Evolutionary conservation across 108 stramenopile genomes (phyloP), one percentile per base, ranked within the genome.

Genomic region (Cyclotella atomus): DNA sequence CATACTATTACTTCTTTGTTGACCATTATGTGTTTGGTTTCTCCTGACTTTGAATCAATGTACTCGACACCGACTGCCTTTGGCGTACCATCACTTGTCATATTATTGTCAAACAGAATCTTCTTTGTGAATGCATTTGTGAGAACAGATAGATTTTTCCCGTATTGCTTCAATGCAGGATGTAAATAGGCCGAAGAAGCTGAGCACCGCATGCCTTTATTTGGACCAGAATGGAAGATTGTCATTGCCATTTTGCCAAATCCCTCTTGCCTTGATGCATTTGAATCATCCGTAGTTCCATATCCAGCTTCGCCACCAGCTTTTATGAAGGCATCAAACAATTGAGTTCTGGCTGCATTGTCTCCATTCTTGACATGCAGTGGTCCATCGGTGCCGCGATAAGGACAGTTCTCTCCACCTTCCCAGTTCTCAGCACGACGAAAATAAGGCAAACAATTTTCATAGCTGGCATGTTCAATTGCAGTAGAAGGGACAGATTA

Each of bases 1-100:
- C 84, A 63, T 33, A 91, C 36, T 21, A 94, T 87, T 29, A 94
- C 89, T 74, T 89, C 87, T 50, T 75, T 60, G 27, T 45, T 59
- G 10, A 41, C 73, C 17, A 30, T 49, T 59, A 59, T 19, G 5
- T 56, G n/a, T 20, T 79, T 2, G 9, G 28, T 29, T 15, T 23
- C 21, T 25, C 56, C 56, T 9, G 28, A n/a, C n/a, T n/a, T 29
- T 10, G 56, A 4, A 71, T 70, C 25, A 35, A n/a, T 7, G 44
- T 59, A 23, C 17, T 47, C 70, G 34, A 70, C 33, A 25, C 52
- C 36, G 3, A 57, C 56, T 27, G 56, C 56, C 6, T 27, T 55
- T 21, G 43, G 8, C 29, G 33, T 20, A 20, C 38, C 38, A 12
- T 20, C 21, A 73, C 41, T 3, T 0, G 21, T 23, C 7, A 29